Conservation (phyloP, 129 eudicot species). For the Centaurea solstitialis region DNA sequence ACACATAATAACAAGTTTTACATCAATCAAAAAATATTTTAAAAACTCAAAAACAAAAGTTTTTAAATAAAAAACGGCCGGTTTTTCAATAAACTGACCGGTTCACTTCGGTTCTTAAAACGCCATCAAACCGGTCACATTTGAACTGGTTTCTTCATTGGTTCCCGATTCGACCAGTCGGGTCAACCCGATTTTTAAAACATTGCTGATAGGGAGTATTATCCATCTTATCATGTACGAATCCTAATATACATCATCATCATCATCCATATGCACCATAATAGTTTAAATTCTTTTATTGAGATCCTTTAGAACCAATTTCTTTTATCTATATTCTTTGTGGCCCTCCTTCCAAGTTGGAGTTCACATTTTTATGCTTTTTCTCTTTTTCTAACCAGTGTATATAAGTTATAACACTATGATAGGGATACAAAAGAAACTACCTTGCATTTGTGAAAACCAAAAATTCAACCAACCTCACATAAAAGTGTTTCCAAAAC, state of each 20-base stretch:
- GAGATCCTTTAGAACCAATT: background rate
- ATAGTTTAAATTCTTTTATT: background rate
- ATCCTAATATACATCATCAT: background rate
- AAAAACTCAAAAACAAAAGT: no score
- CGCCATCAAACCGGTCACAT: no score
- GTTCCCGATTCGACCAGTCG: no score
- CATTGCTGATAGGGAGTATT: background rate
- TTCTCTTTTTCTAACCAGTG: background rate
- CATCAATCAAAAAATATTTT: no score
- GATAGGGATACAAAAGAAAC: background rate
- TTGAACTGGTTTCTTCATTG: no score
- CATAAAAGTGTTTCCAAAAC: background rate
- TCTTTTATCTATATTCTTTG: background rate
- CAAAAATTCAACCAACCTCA: background rate
- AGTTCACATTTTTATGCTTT: background rate
- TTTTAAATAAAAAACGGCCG: no score
- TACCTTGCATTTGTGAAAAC: background rate
- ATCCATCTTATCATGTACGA: background rate
- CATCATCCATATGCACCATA: background rate
- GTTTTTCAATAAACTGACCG: no score
- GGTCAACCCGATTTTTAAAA: no score
- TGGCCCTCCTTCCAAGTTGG: constrained; percentile 17
- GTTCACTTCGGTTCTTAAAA: no score
- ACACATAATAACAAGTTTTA: no score
- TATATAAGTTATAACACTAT: background rate